A percentile compares a stretch with the other conserved stretches of the same genome.
Conservation (phyloP, 306 rosid species). For the Prunus kanzakura region DNA sequence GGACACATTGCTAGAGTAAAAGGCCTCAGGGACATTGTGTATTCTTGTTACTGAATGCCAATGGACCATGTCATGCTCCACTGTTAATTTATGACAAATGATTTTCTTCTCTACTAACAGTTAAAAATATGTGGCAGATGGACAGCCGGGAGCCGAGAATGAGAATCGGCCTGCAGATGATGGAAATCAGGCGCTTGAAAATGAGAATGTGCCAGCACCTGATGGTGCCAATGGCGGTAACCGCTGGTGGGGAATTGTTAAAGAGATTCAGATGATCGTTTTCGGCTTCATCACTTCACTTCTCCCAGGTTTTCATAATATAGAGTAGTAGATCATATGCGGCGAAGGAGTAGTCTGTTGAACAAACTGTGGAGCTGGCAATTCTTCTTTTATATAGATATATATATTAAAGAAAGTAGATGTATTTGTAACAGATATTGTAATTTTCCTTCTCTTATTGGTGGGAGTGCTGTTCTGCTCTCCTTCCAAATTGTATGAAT, state of each 20-base stretch:
- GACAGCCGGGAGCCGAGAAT: constrained; percentile 50
- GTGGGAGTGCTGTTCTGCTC: not conserved
- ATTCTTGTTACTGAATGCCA: not conserved
- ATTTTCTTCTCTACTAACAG: not conserved
- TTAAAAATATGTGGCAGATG: constrained; percentile 42
- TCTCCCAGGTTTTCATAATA: constrained; percentile 92
- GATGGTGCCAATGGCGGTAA: constrained; percentile 62
- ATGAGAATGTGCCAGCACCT: constrained; percentile 59
- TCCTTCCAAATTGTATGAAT: not conserved
- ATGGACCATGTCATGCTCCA: not conserved
- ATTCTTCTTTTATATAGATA: not conserved
- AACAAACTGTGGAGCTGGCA: constrained; percentile 4
- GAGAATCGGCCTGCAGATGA: constrained; percentile 54
- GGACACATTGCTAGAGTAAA: no score
- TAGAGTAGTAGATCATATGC: constrained; percentile 54
- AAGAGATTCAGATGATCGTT: constrained; percentile 92
- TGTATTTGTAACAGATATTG: not conserved
- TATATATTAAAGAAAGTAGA: not conserved
- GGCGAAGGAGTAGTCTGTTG: constrained; percentile 3
- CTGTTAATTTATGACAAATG: not conserved
- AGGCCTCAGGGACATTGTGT: not conserved
- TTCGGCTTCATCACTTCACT: constrained; percentile 92
- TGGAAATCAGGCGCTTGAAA: constrained; percentile 43
- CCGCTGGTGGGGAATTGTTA: constrained; percentile 91
- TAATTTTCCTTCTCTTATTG: not conserved